Evolutionary conservation across 2,329 filamentous ascomycete species (phyloP).

Genomic region (Fonsecaea erecta): DNA sequence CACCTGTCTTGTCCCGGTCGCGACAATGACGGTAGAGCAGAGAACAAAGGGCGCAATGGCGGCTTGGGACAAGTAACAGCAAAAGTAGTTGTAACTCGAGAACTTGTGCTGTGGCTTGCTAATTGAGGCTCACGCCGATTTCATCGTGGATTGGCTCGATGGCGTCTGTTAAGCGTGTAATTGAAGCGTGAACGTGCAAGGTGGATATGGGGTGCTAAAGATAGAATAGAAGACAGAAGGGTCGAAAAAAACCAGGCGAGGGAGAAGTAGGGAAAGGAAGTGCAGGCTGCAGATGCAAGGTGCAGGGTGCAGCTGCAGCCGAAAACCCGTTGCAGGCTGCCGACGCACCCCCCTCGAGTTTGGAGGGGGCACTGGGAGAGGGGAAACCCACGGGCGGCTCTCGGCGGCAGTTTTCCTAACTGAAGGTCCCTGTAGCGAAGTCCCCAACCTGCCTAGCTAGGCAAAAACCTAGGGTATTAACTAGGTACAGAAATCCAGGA

Average conservation of each 20-base stretch:
- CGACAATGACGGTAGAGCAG: conserved; percentile 1
- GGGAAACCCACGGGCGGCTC: conserved; percentile 5
- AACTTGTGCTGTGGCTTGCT: conserved; percentile 22
- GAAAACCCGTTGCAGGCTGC: background rate
- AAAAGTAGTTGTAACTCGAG: conserved; percentile 8
- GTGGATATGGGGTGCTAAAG: conserved; percentile 38
- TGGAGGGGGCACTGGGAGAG: background rate
- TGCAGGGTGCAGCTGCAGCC: conserved; percentile 3
- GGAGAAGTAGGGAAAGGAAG: conserved; percentile 22
- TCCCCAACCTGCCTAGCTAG: background rate
- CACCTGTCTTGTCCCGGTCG: conserved; percentile 12
- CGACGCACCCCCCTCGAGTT: background rate
- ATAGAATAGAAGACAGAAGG: conserved; percentile 36
- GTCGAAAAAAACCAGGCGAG: conserved; percentile 16
- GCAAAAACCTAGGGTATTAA: background rate
- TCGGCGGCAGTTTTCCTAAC: conserved; percentile 10
- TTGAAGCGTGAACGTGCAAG: conserved; percentile 22
- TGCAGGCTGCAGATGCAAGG: background rate
- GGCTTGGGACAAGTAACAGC: conserved; percentile 5
- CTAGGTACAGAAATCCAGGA: background rate
- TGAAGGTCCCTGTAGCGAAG: background rate
- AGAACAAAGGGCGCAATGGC: conserved; percentile 12
- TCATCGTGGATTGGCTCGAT: conserved; percentile 18
- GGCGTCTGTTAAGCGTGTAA: conserved; percentile 24
- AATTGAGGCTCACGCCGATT: conserved; percentile 18